Conservation (phyloP, 768 basidiomycete genomes). For the Panellus pusillus region DNA sequence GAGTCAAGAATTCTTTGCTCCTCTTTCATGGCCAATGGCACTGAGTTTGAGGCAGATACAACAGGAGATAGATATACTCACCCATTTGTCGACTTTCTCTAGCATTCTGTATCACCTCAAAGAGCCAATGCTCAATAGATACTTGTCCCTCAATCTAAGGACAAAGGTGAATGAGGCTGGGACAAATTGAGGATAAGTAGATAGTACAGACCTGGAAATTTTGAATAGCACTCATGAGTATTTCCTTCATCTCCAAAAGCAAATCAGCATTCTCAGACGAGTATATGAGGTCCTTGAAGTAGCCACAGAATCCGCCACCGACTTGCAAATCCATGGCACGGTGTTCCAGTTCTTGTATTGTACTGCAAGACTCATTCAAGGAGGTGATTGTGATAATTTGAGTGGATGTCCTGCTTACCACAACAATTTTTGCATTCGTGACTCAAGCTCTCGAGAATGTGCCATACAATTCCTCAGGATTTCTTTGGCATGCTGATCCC, state of each 20-base stretch:
- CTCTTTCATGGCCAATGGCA: neutral
- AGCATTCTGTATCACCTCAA: neutral
- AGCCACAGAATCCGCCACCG: neutral
- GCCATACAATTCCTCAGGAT: no score
- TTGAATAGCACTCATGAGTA: neutral
- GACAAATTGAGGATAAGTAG: no score
- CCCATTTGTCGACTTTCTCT: neutral
- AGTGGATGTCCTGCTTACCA: neutral
- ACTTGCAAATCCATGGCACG: neutral
- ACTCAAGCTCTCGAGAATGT: no score
- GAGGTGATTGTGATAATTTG: no score
- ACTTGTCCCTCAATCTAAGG: no score
- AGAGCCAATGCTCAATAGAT: no score
- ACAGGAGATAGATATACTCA: neutral
- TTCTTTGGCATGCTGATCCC: no score
- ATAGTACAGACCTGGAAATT: constrained; percentile 1
- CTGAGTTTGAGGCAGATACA: neutral
- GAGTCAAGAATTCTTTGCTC: neutral
- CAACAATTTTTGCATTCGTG: neutral
- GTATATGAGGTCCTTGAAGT: neutral
- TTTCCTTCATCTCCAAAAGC: constrained; percentile 2
- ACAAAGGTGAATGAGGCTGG: no score
- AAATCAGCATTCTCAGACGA: neutral
- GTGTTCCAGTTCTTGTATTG: no score
- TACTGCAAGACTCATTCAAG: no score